Percentiles rank a stretch among this genome's conserved stretches.
Evolutionary conservation across 2,329 filamentous ascomycete species (phyloP).

Genomic region (Microcyclospora tardicrescens): DNA sequence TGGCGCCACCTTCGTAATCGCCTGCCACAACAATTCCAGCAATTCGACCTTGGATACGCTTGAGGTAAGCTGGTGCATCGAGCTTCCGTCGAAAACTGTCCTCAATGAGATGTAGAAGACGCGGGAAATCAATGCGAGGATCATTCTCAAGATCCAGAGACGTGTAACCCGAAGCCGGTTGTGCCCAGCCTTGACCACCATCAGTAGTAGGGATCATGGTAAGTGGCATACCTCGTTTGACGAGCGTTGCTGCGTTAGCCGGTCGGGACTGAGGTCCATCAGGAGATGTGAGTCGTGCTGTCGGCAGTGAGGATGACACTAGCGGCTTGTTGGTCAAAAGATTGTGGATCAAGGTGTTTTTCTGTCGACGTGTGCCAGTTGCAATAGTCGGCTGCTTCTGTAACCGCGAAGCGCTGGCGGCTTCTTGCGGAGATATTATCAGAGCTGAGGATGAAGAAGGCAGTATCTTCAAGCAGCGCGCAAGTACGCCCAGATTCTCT

Average conservation of each 20-base stretch:
- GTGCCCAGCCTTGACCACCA: conserved; percentile 48
- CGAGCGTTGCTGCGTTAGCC: conserved; percentile 51
- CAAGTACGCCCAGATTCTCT: conserved; percentile 62
- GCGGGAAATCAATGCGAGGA: conserved; percentile 66
- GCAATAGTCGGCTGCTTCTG: conserved; percentile 10
- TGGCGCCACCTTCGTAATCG: conserved; percentile 89
- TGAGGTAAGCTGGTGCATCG: conserved; percentile 69
- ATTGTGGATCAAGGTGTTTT: conserved; percentile 89
- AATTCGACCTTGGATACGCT: conserved; percentile 64
- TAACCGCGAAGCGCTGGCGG: conserved; percentile 46
- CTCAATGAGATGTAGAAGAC: conserved; percentile 77
- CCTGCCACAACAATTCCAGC: conserved; percentile 91
- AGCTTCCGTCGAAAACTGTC: conserved; percentile 82
- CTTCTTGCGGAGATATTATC: conserved; percentile 75
- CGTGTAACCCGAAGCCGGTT: conserved; percentile 45
- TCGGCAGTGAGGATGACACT: conserved; percentile 79
- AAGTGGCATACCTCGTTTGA: conserved; percentile 83
- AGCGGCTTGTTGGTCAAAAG: conserved; percentile 89
- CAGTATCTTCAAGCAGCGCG: conserved; percentile 57
- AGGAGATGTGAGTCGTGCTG: conserved; percentile 42
- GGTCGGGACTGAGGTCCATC: conserved; percentile 18
- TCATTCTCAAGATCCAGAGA: conserved; percentile 59
- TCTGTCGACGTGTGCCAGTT: conserved; percentile 43
- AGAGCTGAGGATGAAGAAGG: conserved; percentile 77
- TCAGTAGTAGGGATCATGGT: conserved; percentile 64